Base-by-base conservation (phyloP, 805 yeast genomes). In the Sugiyamaella qingdaonensis region DNA sequence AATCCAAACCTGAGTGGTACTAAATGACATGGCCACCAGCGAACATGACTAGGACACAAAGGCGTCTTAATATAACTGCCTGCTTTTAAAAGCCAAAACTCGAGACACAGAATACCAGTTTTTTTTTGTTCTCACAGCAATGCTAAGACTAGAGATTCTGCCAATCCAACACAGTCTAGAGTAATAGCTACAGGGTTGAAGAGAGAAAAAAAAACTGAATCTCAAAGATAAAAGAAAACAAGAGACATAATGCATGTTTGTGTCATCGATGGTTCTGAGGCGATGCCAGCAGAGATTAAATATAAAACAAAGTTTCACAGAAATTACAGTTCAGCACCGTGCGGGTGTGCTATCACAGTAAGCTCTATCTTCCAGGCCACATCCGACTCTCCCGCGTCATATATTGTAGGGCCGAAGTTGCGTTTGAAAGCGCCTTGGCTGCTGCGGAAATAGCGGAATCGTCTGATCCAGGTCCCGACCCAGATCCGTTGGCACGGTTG, bases 401-500 rank as follows among this genome's bases (percentile, higher is more conserved):
- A 31, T 55, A 55, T 29, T 60, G 61, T 42, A 63, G 57, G 18
- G 65, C 64, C 7, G 60, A 54, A 13, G 65, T 59, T 9, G 66
- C 65, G 18, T 51, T 55, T 16, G 58, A 52, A 27, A 63, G 50
- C 9, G 66, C 66, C 51, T 56, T 60, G 13, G 62, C 56, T 9
- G 58, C 53, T 2, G 63, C 58, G 14, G 58, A 47, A 5, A 51
- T 35, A 1, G 58, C 48, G 13, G 68, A 64, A 36, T 54, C 58
- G 14, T 55, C 57, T n/a, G 43, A 35, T n/a, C 53, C 51, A 11
- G 36, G 21, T 10, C 29, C 18, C 18, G 49, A 19, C 10, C 54
- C 37, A 13, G 49, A 46, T 1, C 48, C 46, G 16, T 48, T 43
- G 16, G 63, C 68, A 31, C 58, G 54, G 51, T 70, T 70, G 11